phyloP scores from a whole-genome alignment of 495 filamentous ascomycete species.

The Penicillium waksmanii region DNA sequence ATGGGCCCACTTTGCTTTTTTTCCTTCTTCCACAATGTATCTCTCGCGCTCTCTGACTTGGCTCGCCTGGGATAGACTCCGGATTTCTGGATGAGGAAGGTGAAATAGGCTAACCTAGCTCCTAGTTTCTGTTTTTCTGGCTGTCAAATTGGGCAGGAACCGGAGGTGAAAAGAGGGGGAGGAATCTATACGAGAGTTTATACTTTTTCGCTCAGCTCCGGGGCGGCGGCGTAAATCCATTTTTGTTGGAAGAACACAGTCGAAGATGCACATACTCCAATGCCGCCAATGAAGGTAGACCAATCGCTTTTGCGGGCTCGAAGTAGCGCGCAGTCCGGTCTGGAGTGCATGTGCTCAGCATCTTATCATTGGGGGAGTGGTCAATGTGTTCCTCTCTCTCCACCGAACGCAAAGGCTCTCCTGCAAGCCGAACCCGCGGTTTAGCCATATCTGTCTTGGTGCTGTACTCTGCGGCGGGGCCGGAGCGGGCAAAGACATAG shows the following conservation, averaged over 20 bases:
- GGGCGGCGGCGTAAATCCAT: too few species aligned
- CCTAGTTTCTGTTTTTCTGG: neutral
- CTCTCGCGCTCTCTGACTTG: neutral
- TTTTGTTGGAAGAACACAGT: too few species aligned
- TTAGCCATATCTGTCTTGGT: constrained; percentile 12
- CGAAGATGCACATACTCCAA: neutral
- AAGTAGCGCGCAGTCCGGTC: neutral
- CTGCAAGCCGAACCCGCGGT: constrained; percentile 11
- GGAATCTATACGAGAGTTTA: neutral
- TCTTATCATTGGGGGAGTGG: neutral
- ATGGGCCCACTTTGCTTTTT: neutral
- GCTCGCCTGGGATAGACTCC: neutral
- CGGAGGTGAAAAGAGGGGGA: neutral
- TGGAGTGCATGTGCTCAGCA: neutral
- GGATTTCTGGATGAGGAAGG: neutral
- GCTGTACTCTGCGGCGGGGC: neutral
- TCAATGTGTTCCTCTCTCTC: constrained; percentile 9
- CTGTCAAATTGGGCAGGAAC: neutral
- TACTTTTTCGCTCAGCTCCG: too few species aligned
- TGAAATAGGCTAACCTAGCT: neutral
- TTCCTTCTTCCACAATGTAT: neutral
- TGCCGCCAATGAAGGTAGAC: neutral
- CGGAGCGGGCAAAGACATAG: neutral
- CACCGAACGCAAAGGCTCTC: constrained; percentile 6
- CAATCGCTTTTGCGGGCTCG: neutral